phyloP scores from a whole-genome alignment of 148 eudicot species.

The Silene latifolia region DNA sequence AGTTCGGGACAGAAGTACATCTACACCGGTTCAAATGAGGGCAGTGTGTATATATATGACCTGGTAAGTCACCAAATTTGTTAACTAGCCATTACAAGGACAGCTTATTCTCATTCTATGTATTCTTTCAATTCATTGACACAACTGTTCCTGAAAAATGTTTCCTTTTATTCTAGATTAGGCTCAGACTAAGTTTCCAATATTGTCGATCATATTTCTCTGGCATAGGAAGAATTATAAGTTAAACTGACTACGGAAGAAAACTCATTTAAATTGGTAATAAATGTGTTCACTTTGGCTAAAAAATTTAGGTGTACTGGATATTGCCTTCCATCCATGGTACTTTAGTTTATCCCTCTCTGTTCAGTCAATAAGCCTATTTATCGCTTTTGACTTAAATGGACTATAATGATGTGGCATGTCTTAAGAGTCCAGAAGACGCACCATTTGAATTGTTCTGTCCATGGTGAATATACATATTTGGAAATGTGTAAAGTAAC shows the following conservation, averaged over 20 bases:
- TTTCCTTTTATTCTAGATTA: background rate
- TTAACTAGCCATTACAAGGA: background rate
- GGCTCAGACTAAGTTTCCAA: background rate
- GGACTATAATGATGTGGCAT: background rate
- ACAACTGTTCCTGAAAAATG: background rate
- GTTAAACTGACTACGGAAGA: background rate
- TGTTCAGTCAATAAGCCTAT: background rate
- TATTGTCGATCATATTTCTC: background rate
- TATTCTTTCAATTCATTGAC: background rate
- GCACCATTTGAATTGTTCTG: no score
- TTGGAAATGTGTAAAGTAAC: background rate
- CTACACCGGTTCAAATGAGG: constrained; percentile 74
- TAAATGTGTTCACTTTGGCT: background rate
- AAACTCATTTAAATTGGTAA: background rate
- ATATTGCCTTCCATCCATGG: background rate
- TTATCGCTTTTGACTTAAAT: background rate
- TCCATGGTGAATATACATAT: no score
- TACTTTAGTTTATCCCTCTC: background rate
- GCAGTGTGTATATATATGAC: constrained; percentile 63
- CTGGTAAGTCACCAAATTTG: constrained; percentile 46
- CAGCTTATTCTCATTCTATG: background rate
- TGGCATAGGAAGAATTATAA: background rate
- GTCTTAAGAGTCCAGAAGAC: background rate
- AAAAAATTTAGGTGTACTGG: background rate
- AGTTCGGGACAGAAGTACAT: constrained; percentile 90